phyloP scores from a whole-genome alignment of 2,329 filamentous ascomycete species.

The Sporothrix mexicana region DNA sequence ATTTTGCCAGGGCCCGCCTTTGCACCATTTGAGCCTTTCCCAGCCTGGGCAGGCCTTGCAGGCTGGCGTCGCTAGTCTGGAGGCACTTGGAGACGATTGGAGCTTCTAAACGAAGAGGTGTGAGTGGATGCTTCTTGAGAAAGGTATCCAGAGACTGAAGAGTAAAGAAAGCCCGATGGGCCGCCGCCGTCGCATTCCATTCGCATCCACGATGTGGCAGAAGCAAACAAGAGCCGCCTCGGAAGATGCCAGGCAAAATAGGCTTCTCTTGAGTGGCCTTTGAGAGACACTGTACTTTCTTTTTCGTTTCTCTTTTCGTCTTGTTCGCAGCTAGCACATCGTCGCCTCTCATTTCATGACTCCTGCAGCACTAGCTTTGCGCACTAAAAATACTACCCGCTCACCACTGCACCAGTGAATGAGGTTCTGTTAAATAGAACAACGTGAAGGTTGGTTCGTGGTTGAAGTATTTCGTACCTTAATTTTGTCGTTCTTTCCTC shows the following conservation, averaged over 20 bases:
- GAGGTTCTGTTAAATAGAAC: not conserved
- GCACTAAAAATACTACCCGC: conserved; percentile 13
- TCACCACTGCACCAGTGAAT: conserved; percentile 1
- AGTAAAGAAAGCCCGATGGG: not conserved
- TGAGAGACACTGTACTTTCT: not conserved
- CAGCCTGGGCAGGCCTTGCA: conserved; percentile 22
- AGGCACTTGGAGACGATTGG: not conserved
- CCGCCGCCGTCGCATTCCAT: conserved; percentile 3
- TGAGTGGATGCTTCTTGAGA: not conserved
- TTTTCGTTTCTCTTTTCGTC: not conserved
- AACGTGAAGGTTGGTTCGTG: too few relatives aligned
- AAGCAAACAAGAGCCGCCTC: not conserved
- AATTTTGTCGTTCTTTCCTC: not conserved
- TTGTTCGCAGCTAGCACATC: not conserved
- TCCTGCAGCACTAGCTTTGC: not conserved
- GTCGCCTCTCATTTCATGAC: not conserved
- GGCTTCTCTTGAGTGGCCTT: not conserved
- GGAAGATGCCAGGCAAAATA: not conserved
- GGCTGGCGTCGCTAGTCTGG: conserved; percentile 19
- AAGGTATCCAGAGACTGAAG: too few relatives aligned
- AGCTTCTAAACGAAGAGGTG: not conserved
- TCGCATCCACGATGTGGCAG: not conserved
- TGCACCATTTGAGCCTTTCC: not conserved
- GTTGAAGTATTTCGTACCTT: too few relatives aligned
- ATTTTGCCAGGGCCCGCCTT: not conserved